Conservation (phyloP, 179 eudicot genomes). For the Silene noctiflora region DNA sequence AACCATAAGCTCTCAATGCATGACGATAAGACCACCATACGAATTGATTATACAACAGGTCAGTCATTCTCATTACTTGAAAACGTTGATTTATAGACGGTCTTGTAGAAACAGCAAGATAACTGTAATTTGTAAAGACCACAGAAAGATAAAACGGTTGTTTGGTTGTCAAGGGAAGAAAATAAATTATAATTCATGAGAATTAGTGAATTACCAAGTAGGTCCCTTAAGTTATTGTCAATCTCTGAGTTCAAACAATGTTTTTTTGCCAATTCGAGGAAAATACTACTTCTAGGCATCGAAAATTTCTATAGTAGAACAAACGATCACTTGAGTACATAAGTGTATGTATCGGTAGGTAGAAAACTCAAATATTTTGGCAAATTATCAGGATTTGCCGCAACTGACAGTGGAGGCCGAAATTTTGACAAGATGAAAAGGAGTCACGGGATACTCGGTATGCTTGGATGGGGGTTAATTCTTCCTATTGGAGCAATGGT, state of each 20-base stretch:
- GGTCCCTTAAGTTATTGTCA: too few species aligned
- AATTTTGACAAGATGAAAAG: constrained; percentile 37
- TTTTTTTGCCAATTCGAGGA: too few species aligned
- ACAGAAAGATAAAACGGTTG: too few species aligned
- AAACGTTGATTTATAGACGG: too few species aligned
- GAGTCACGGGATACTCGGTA: constrained; percentile 70
- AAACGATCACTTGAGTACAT: too few species aligned
- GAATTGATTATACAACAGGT: constrained; percentile 70
- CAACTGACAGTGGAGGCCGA: constrained; percentile 21
- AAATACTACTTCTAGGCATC: neutral
- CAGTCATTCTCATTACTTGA: constrained; percentile 4
- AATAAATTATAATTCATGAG: too few species aligned
- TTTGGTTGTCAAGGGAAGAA: too few species aligned
- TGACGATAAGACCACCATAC: constrained; percentile 63
- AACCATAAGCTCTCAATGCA: constrained; percentile 65
- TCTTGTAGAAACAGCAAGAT: too few species aligned
- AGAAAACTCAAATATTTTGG: neutral
- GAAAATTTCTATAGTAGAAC: neutral
- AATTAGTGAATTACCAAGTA: too few species aligned
- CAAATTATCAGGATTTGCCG: constrained; percentile 23
- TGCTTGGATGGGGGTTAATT: constrained; percentile 86
- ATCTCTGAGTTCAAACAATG: too few species aligned
- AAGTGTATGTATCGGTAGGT: too few species aligned
- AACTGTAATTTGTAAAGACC: too few species aligned
- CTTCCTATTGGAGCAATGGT: constrained; percentile 81